Evolutionary conservation across 164 flowering plant genomes (phyloP).

Genomic region (Stephania yunnanensis): DNA sequence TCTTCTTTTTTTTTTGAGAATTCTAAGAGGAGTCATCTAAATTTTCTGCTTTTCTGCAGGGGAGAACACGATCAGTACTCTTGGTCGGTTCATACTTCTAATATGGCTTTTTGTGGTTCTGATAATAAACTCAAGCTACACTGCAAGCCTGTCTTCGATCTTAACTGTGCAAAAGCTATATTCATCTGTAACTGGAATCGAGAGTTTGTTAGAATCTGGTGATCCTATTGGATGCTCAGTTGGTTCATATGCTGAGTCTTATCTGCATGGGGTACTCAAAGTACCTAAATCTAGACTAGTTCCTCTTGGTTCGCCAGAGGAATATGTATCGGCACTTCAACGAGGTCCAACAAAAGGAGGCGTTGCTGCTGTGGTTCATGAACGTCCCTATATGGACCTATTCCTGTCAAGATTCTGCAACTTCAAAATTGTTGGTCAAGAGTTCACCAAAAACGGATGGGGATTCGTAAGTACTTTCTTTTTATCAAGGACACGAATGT

Average conservation of each 20-base stretch:
- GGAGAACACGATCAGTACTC: constrained; percentile 28
- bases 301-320: constrained; percentile 44
- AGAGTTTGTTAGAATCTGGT: constrained; percentile 29
- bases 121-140: constrained; percentile 36
- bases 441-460: constrained; percentile 55
- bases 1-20: background rate
- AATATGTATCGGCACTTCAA: constrained; percentile 30
- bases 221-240: constrained; percentile 47
- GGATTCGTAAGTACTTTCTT: constrained; percentile 51
- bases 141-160: constrained; percentile 39
- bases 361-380: constrained; percentile 51
- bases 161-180: constrained; percentile 35
- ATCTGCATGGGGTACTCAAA: constrained; percentile 34
- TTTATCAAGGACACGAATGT: background rate
- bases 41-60: constrained; percentile 16
- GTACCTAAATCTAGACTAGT: constrained; percentile 38
- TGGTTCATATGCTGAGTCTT: constrained; percentile 48
- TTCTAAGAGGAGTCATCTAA: background rate
- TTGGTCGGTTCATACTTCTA: constrained; percentile 28
- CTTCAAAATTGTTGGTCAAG: constrained; percentile 38
- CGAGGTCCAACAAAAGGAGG: constrained; percentile 28
- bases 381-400: constrained; percentile 44
- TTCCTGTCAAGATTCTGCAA: constrained; percentile 46
- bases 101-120: constrained; percentile 37
- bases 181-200: constrained; percentile 45